Evolutionary conservation across 192 early-diverging fungal genomes (phyloP), one percentile per base, ranked within the genome.

Genomic region (Coemansia sp.): DNA sequence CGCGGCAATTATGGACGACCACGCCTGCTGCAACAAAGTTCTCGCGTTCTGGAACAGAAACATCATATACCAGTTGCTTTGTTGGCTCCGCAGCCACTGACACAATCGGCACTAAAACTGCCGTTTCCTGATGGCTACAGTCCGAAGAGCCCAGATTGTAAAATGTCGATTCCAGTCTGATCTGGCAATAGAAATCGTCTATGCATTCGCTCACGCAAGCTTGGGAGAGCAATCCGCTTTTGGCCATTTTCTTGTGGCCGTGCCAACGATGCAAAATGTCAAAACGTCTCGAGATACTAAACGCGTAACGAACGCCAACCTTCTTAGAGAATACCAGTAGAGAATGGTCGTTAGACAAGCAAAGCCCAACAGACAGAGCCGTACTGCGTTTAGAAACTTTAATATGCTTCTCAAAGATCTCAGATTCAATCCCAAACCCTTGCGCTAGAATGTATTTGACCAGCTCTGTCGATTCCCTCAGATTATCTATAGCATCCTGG

Each of bases 1-100:
- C 97, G 75, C 97, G 90, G 74, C 89, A 89, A 63, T 77, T 79
- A 77, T 85, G 84, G 69, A 85, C 79, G 0, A 85, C 77, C 5
- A 79, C 68, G 0, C 69, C 61, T 22, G 59, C 65, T 3, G 85
- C 84, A n/a, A 85, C 76, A 73, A 85, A 85, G 69, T 79, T 85
- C 38, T 85, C 84, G 48, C 69, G 77, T 42, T 20, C 65, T 5
- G 84, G 84, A 19, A 85, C 84, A 4, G 84, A 69, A 32, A 85
- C 68, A 49, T 85, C 84, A 46, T 82, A 85, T n/a, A 85, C 84
- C 17, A 74, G 54, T 44, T 62, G 72, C 3, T 20, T 41, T 16
- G 37, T 39, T 0, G 64, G 44, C 43, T 76, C 74, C 2, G 39
- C 43, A 0, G 46, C 44, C 1, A 82, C 63, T 8, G 57, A 54